Evolutionary conservation across 2,329 filamentous ascomycete genomes (phyloP), one percentile per base, ranked within the genome.

Genomic region (Xylaria sp.): DNA sequence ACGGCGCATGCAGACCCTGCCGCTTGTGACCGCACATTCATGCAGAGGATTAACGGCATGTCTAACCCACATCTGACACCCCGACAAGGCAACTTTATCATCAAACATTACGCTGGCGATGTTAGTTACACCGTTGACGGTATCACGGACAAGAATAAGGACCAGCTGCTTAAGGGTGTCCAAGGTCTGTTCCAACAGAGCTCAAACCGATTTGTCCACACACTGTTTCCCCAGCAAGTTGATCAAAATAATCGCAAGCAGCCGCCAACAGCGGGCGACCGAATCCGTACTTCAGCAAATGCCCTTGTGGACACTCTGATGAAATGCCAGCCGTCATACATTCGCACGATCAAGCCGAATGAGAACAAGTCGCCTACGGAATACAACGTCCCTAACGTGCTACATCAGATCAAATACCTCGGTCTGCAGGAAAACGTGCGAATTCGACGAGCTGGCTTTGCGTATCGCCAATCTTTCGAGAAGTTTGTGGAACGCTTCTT

Each of bases 81-180:
- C 72, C 89, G 96, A 50, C 95, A 98, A 82, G 95, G 95, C 61
- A 96, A 93, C 80, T 99, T 99, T 81, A 96, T 99, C 78, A 92
- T 99, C 83, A 98, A 98, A 85, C 96, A 99, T 82, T 99, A 99
- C 79, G 96, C 96, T 67, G 96, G 96, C 81, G 96, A 99, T 81
- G 96, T 99, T 74, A 91, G 90, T 73, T 99, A 99, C 81, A 93
- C 92, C 1, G 91, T 98, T 2, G 93, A 97, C 66, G 96, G 96
- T 69, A 99, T 99, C 85, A 99, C 96, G 0, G 96, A 99, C 81
- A 99, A 99, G 87, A 99, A 98, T 86, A 99, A 98, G 86, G 96
- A 99, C 78, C 94, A 97, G 81, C 86, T 99, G 54, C 85, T 98
- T 67, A 99, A 99, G 84, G 96, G 97, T 75, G 85, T 99, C 51